Conservation (phyloP, 177 flowering plant genomes). For the Telopea speciosissima region DNA sequence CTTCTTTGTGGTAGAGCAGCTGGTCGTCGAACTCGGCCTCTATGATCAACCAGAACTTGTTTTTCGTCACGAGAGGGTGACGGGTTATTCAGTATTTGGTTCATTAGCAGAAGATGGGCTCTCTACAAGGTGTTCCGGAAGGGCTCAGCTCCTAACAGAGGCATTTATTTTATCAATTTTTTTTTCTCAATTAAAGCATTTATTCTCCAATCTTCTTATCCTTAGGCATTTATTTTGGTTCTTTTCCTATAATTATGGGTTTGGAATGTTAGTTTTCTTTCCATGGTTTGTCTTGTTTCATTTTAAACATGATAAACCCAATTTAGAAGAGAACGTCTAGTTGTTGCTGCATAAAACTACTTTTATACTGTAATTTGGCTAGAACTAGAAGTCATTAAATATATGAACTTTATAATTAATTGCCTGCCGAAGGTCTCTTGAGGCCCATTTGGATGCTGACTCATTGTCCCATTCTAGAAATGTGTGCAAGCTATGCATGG, state of each 20-base stretch:
- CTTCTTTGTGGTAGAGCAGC: constrained; percentile 70
- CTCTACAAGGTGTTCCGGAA: not conserved
- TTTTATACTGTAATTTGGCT: no score
- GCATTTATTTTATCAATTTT: not conserved
- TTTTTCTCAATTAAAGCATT: not conserved
- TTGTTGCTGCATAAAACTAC: not conserved
- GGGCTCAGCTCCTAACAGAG: constrained; percentile 7
- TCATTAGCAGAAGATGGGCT: not conserved
- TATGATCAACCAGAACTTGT: constrained; percentile 1
- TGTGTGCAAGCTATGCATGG: no score
- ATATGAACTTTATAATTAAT: no score
- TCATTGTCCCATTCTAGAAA: no score
- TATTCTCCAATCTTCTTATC: no score
- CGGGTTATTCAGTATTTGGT: not conserved
- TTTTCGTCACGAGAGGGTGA: constrained; percentile 25
- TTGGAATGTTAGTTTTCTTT: not conserved
- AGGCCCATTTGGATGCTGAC: no score
- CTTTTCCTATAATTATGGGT: not conserved
- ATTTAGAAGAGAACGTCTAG: not conserved
- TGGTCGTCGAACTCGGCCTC: constrained; percentile 33
- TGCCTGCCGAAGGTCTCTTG: no score
- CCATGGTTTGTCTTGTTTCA: not conserved
- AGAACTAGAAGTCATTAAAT: no score
- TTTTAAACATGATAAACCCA: not conserved
- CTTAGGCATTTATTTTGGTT: not conserved